A percentile compares a stretch with the other conserved stretches of the same genome.
Conservation (phyloP, 768 basidiomycete genomes). For the Naganishia vaughanmartiniae region DNA sequence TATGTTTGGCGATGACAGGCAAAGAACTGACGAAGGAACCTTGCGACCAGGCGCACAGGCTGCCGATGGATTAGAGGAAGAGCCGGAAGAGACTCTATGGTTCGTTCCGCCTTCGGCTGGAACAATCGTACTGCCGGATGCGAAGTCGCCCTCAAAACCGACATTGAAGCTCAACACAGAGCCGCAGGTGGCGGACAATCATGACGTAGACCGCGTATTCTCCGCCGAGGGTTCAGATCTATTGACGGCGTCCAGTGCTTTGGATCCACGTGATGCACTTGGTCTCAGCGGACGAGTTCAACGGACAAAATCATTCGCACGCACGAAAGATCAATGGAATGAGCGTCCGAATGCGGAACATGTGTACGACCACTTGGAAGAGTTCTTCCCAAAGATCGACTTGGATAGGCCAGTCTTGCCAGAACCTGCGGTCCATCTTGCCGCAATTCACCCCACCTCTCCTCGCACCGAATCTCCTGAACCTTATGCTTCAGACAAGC, state of each 20-base stretch:
- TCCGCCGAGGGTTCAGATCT: conserved; percentile 26
- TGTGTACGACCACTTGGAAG: conserved; percentile 85
- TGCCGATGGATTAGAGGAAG: conserved; percentile 31
- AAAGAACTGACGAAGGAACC: conserved; percentile 22
- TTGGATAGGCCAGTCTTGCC: conserved; percentile 86
- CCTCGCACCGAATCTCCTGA: conserved; percentile 19
- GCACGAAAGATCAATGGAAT: conserved; percentile 72
- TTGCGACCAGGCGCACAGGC: conserved; percentile 4
- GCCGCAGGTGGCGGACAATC: not conserved
- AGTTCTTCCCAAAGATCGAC: conserved; percentile 94
- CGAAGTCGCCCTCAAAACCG: conserved; percentile 11
- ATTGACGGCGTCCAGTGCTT: conserved; percentile 42
- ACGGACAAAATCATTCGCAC: conserved; percentile 63
- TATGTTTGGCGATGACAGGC: conserved; percentile 35
- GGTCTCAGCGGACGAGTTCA: conserved; percentile 32
- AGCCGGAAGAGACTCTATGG: conserved; percentile 48
- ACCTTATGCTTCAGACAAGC: not conserved
- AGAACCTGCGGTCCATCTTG: not conserved
- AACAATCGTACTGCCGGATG: not conserved
- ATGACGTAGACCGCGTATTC: not conserved
- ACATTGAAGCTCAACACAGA: conserved; percentile 25
- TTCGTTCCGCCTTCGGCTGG: conserved; percentile 36
- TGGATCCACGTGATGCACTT: conserved; percentile 27
- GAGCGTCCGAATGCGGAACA: conserved; percentile 87
- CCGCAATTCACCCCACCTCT: not conserved